phyloP scores from a whole-genome alignment of 441 rosid genomes.

The Macaranga tanarius region DNA sequence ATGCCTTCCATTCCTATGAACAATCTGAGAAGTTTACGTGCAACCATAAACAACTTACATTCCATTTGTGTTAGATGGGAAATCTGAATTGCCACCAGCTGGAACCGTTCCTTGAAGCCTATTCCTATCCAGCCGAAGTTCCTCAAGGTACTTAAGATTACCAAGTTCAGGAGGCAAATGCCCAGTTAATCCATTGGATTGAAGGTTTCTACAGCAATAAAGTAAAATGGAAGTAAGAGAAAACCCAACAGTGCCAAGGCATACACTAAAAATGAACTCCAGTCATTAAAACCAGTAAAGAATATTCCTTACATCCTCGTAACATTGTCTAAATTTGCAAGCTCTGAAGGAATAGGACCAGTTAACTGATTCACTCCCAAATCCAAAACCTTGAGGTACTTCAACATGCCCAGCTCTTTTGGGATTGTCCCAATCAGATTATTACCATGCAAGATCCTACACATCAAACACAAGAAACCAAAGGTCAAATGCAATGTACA shows the following conservation, averaged over 20 bases:
- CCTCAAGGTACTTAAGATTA: constrained; percentile 65
- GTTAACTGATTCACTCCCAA: constrained; percentile 81
- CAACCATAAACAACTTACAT: constrained; percentile 44
- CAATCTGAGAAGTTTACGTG: not conserved
- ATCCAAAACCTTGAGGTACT: constrained; percentile 73
- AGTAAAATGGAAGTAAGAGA: constrained; percentile 23
- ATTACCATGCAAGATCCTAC: constrained; percentile 75
- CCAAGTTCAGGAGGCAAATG: constrained; percentile 71
- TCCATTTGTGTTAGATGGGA: constrained; percentile 40
- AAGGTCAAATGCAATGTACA: constrained; percentile 9
- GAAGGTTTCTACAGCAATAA: constrained; percentile 64
- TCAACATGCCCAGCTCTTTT: constrained; percentile 76
- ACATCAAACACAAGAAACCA: constrained; percentile 27
- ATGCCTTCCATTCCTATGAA: not conserved
- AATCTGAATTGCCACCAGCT: constrained; percentile 43
- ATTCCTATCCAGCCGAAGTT: constrained; percentile 76
- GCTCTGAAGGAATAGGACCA: constrained; percentile 85
- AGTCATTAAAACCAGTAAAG: not conserved
- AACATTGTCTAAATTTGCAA: constrained; percentile 59
- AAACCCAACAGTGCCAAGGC: constrained; percentile 8
- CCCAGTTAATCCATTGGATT: constrained; percentile 87
- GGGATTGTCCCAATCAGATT: constrained; percentile 73
- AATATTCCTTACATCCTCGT: constrained; percentile 43
- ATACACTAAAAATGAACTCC: not conserved
- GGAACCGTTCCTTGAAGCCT: constrained; percentile 80